Percentiles rank a stretch among this genome's conserved stretches.
phyloP scores from a whole-genome alignment of 345 rosid genomes.

The Camelina sativa region DNA sequence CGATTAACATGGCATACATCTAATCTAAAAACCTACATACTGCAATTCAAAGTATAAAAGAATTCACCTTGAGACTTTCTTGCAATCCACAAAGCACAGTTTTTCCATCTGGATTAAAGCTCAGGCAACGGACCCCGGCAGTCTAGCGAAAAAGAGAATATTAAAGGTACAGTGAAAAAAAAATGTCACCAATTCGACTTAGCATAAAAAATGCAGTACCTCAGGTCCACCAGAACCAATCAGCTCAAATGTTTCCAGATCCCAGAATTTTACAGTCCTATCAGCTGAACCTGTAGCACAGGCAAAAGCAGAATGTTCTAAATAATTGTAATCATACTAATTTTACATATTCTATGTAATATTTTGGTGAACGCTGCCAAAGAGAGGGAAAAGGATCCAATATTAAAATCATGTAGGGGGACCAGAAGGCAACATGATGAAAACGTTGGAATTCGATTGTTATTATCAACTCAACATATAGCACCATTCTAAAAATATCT shows the following conservation, averaged over 20 bases:
- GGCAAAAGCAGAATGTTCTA: slow-evolving; percentile 21
- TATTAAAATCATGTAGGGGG: not conserved
- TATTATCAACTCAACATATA: slow-evolving; percentile 13
- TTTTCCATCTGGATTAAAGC: slow-evolving; percentile 96
- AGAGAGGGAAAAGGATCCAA: slow-evolving; percentile 2
- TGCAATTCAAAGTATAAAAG: slow-evolving; percentile 20
- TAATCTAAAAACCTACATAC: not conserved
- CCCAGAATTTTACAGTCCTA: slow-evolving; percentile 97
- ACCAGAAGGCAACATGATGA: not conserved
- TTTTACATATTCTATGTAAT: not conserved
- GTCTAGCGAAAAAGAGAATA: slow-evolving; percentile 54
- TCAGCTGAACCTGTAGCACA: slow-evolving; percentile 83
- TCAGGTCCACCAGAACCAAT: slow-evolving; percentile 96
- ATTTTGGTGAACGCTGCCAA: not conserved
- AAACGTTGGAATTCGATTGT: slow-evolving; percentile 1
- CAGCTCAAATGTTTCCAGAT: slow-evolving; percentile 96
- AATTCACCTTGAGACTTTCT: slow-evolving; percentile 80
- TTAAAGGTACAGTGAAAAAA: slow-evolving; percentile 4
- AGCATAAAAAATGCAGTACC: slow-evolving; percentile 53
- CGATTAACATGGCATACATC: not conserved
- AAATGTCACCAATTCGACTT: slow-evolving; percentile 13
- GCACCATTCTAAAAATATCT: slow-evolving; percentile 1
- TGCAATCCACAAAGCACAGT: slow-evolving; percentile 93
- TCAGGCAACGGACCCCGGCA: slow-evolving; percentile 86
- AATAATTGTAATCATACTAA: not conserved